Conservation (phyloP, 495 filamentous ascomycete species). For the Neurospora sp. region DNA sequence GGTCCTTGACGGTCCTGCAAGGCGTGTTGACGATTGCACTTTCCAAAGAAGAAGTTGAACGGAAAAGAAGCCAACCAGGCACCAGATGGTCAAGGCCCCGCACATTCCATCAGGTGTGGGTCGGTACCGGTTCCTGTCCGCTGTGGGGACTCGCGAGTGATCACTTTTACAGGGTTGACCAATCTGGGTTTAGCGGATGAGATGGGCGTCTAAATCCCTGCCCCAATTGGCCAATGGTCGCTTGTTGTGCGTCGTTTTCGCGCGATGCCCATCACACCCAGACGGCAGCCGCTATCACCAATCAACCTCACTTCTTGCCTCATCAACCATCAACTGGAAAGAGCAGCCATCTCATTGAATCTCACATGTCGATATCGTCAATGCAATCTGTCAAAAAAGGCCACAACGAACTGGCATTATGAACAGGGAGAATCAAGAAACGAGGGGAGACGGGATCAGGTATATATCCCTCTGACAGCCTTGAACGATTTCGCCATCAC, state of each 20-base stretch:
- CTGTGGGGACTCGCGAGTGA: conserved; percentile 20
- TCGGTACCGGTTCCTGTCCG: not conserved
- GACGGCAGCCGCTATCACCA: not conserved
- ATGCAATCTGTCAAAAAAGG: not conserved
- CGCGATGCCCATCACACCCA: conserved; percentile 18
- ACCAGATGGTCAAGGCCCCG: not conserved
- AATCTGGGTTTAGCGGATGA: conserved; percentile 8
- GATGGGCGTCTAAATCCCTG: conserved; percentile 36
- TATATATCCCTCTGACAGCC: not conserved
- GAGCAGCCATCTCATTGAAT: not conserved
- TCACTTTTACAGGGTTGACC: conserved; percentile 11
- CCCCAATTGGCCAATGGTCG: conserved; percentile 23
- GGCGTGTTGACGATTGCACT: not conserved
- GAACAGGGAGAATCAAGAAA: not conserved
- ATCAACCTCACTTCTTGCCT: not conserved
- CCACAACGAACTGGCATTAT: not conserved
- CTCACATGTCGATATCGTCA: not conserved
- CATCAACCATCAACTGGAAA: not conserved
- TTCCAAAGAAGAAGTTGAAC: not conserved
- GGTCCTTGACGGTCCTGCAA: not conserved
- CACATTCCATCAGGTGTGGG: not conserved
- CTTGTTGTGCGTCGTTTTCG: conserved; percentile 9
- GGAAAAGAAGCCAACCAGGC: not conserved
- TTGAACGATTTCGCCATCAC: not conserved
- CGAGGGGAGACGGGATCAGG: not conserved